Evolutionary conservation across 1,284 basidiomycete species (phyloP).

Genomic region (Abortiporus biennis): DNA sequence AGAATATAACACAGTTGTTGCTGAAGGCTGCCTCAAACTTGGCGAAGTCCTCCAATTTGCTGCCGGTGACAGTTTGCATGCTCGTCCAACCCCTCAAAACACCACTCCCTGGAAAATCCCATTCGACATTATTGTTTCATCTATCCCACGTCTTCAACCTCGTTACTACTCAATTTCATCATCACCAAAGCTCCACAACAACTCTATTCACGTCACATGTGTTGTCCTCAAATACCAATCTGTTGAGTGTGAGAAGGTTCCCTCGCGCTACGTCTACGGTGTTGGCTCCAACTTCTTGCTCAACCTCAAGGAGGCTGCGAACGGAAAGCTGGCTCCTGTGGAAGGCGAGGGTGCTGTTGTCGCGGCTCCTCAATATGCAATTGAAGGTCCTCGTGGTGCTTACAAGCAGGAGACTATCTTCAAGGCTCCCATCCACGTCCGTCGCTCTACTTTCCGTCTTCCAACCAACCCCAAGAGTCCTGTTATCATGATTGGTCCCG

Average conservation of each 20-base stretch:
- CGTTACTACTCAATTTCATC: conserved; percentile 99
- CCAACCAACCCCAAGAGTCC: conserved; percentile 98
- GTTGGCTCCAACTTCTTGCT: conserved; percentile 90
- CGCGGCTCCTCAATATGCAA: conserved; percentile 69
- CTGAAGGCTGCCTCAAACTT: conserved; percentile 81
- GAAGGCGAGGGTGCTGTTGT: conserved; percentile 32
- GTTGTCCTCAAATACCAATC: conserved; percentile 92
- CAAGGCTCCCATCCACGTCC: conserved; percentile 91
- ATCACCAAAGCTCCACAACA: conserved; percentile 87
- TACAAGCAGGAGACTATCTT: conserved; percentile 70
- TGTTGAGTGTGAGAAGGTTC: conserved; percentile 41
- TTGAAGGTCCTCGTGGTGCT: conserved; percentile 84
- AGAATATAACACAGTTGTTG: conserved; percentile 72
- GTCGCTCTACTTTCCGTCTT: conserved; percentile 93
- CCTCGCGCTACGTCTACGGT: conserved; percentile 72
- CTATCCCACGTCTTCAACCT: conserved; percentile 89
- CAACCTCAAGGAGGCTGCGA: conserved; percentile 80
- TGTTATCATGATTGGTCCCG: conserved; percentile 98
- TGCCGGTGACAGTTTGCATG: conserved; percentile 69
- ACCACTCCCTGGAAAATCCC: conserved; percentile 90
- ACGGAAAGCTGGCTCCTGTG: conserved; percentile 47
- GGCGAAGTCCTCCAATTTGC: conserved; percentile 89
- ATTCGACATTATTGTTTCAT: conserved; percentile 93
- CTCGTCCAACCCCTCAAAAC: conserved; percentile 54
- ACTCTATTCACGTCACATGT: conserved; percentile 89